Conservation (phyloP, 441 rosid species). For the Populus hybrid region DNA sequence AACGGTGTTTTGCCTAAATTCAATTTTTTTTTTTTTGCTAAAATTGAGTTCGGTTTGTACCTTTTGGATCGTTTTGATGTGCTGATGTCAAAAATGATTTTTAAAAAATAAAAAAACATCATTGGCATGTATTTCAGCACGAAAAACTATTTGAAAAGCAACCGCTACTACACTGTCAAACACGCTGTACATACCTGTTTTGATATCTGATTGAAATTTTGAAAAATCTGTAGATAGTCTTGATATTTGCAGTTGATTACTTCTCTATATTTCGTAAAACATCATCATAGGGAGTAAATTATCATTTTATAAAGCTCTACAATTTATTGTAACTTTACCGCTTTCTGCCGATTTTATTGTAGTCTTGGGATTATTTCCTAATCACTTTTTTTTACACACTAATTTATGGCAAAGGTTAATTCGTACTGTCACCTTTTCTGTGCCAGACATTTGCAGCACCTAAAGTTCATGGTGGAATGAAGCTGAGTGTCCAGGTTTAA, state of each 20-base stretch:
- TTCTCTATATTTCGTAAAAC: background rate
- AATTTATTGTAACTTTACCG: background rate
- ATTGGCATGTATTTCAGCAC: too few species aligned
- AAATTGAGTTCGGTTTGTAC: too few species aligned
- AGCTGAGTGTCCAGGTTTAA: constrained; percentile 29
- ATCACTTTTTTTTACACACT: background rate
- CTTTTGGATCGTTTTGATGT: too few species aligned
- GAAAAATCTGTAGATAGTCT: background rate
- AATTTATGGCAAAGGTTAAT: background rate
- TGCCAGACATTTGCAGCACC: constrained; percentile 26
- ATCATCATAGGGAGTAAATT: background rate
- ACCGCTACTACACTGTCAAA: too few species aligned
- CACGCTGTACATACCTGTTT: background rate
- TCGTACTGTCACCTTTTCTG: background rate
- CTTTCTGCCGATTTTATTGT: background rate
- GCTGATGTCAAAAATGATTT: too few species aligned
- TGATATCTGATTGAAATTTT: background rate
- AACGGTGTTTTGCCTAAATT: too few species aligned
- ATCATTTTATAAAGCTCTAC: background rate
- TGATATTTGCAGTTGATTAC: background rate
- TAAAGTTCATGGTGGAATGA: constrained; percentile 26
- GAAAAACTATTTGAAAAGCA: too few species aligned
- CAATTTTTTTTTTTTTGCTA: too few species aligned
- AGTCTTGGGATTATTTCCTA: background rate
- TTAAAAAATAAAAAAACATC: too few species aligned